Evolutionary conservation across 495 filamentous ascomycete species (phyloP), one percentile per base, ranked within the genome.

Genomic region (Gamarada debralockiae): DNA sequence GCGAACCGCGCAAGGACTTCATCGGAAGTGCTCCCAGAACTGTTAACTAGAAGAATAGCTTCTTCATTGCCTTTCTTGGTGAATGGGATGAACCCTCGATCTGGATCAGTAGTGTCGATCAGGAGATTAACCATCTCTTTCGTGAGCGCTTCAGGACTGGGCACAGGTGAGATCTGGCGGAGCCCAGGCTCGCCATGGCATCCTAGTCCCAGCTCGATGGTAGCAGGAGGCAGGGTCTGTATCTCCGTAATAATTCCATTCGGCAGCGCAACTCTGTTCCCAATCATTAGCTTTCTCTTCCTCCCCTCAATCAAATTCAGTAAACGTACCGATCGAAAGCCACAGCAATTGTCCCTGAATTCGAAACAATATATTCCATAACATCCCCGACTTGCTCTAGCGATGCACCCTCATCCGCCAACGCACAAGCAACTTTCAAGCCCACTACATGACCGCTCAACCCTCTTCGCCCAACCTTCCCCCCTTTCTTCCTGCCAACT

Each of bases 121-220:
- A 73, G 71, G 53, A 80, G 78, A 21, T 58, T 71, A 17, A 84
- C 66, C 55, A 83, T 76, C 46, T 77, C 66, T 53, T 72, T 68
- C 25, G 81, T 74, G 27, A 82, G 66, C 0, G 75, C 79, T 41
- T 79, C 68, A 8, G 75, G 69, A 2, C 70, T 68, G 0, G 80
- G 80, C 17, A 75, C 71, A 0, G 81, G 81, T 0, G 72, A 69
- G 34, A 82, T 66, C 59, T 76, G 76, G 55, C 67, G 66, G 59
- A 81, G 73, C 23, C 78, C 73, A 1, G 81, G 81, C 61, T 84
- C 81, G 58, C 83, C 83, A 55, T 84, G 81, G 20, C 80, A 79
- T 13, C 81, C 81, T 24, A 80, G 80, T 3, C 81, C 81, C 9
- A 84, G 71, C 51, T 82, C 80, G 46, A 81, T 60, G 20, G 74